Percentiles rank a stretch among this genome's conserved stretches.
These are phyloP conservation scores for Crepidotus variabilis DNA, from an alignment of 768 basidiomycete species.

Conservation along the genomic window DNA sequence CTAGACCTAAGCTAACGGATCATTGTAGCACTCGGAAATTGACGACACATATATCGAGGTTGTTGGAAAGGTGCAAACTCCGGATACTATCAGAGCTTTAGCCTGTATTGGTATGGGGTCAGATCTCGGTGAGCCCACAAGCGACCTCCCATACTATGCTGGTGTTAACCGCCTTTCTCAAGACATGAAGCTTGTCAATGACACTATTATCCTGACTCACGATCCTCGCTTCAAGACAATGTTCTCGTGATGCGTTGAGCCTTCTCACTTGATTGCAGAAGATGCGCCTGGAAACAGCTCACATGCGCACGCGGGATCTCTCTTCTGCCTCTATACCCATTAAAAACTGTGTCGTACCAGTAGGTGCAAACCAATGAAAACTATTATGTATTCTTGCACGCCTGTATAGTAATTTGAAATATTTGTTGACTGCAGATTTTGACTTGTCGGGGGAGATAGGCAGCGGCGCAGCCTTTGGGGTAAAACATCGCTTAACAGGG, in stretches of 20 bases:
- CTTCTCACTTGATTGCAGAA: no score
- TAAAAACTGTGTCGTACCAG: no score
- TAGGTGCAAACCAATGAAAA: no score
- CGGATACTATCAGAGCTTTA: constrained; percentile 55
- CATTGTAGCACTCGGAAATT: constrained; percentile 34
- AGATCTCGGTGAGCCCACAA: constrained; percentile 51
- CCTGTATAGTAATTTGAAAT: no score
- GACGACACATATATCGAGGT: constrained; percentile 61
- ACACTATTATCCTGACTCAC: constrained; percentile 57
- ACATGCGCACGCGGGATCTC: no score
- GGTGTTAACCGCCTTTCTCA: neutral
- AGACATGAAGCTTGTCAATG: constrained; percentile 63
- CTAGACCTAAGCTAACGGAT: constrained; percentile 1
- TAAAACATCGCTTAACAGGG: no score
- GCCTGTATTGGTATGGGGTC: constrained; percentile 52
- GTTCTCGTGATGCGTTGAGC: neutral
- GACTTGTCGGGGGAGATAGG: no score
- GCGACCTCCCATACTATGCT: neutral
- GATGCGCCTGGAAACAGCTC: no score
- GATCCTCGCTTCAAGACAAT: constrained; percentile 41
- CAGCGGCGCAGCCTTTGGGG: no score
- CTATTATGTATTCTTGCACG: no score
- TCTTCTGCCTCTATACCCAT: no score
- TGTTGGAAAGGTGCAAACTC: constrained; percentile 55
- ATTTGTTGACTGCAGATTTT: no score